Base-by-base conservation (phyloP, 164 flowering plant genomes). In the Cinnamomum chago region DNA sequence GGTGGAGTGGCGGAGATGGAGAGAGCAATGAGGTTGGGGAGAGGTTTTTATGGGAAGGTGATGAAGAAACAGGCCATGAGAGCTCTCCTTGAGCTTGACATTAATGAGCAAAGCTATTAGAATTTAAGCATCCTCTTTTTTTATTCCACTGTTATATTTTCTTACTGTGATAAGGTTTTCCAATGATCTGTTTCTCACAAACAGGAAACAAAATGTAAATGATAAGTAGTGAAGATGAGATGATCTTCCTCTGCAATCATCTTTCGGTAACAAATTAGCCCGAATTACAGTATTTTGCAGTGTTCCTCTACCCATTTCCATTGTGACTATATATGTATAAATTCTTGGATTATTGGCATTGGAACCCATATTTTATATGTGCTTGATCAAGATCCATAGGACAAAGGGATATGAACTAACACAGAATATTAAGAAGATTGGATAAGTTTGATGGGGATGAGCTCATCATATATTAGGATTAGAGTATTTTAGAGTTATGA, bases 31-130 rank as follows among this genome's bases (percentile, higher is more conserved):
- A 90, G 86, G 79, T 66, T 90, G 27, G 94, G 90, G 65, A 90
- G 86, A 84, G 89, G 90, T 7, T 70, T 89, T 3, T 90, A 88
- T 84, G 97, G 99, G 47, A 93, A 89, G 75, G 81, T 86, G 30
- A 70, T 86, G 84, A 93, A 88, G 81, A 95, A 87, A 73, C 90
- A 92, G 76, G 97, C 98, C 67, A 69, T 89, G 79, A 88, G 83
- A 79, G 78, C 82, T 73, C 86, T 92, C 58, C 86, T 94, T 72
- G 87, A 83, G 81, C 77, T 82, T 66, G 68, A 78, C 62, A 23
- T 72, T 75, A 72, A 68, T 66, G 76, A 76, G 3, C 70, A 23
- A 47, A 72, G 71, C 75, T 58, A 72, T 70, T 73, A 77, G 76
- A 25, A 76, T 23, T 64, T 64, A 40, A 5, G 47, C 28, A 24